A percentile compares a stretch with the other conserved stretches of the same genome.
These are phyloP conservation scores for Sporothrix pseudoabietina DNA, from an alignment of 2,329 filamentous ascomycete species.

Conservation along the genomic window DNA sequence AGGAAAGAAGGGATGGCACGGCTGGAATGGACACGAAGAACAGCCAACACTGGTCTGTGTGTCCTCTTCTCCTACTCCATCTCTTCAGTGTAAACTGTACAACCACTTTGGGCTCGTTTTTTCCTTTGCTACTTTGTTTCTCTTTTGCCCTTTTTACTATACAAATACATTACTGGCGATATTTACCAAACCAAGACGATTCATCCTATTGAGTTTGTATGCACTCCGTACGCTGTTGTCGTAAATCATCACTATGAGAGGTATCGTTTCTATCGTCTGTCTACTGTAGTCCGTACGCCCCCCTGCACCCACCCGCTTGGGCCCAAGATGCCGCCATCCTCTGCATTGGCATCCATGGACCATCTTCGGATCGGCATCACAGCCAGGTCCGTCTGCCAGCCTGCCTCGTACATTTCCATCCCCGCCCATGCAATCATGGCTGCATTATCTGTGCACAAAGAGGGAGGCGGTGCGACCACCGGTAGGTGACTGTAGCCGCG, in stretches of 20 bases:
- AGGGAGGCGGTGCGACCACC: conserved; percentile 72
- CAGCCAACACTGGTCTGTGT: neutral
- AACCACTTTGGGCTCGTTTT: conserved; percentile 21
- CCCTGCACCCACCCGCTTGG: conserved; percentile 50
- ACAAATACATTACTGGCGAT: conserved; percentile 26
- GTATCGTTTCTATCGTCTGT: neutral
- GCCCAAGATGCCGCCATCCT: conserved; percentile 69
- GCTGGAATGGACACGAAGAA: neutral
- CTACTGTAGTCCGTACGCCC: neutral
- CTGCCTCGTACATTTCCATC: conserved; percentile 85
- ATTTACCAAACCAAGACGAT: neutral
- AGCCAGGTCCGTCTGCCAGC: conserved; percentile 65
- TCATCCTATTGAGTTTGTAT: neutral
- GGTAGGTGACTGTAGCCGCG: conserved; percentile 64
- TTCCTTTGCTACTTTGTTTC: neutral
- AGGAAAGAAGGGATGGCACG: conserved; percentile 3
- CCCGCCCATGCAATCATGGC: conserved; percentile 97
- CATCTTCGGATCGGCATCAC: conserved; percentile 68
- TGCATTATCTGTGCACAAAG: conserved; percentile 90
- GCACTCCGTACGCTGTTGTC: neutral
- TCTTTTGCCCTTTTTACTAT: conserved; percentile 26
- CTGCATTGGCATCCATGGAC: conserved; percentile 65
- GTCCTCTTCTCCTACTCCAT: neutral
- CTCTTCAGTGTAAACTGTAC: conserved; percentile 24
- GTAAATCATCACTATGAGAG: conserved; percentile 12